phyloP scores from a whole-genome alignment of 192 early-diverging fungal genomes.

The Thamnidium elegans region DNA sequence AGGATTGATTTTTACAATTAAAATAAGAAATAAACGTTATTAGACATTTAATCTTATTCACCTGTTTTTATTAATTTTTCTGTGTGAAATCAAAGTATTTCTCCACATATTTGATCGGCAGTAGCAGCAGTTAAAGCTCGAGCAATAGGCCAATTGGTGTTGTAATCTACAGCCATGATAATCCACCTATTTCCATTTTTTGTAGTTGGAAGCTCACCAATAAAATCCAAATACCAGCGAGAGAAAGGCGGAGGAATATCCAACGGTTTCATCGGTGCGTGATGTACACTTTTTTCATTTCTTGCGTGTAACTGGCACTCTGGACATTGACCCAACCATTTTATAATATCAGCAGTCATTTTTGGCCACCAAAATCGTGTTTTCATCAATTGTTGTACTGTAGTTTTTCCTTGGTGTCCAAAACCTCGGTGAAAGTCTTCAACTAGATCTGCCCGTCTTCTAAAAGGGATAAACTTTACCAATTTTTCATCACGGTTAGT shows the following conservation, averaged over 20 bases:
- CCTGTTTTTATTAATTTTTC: no score
- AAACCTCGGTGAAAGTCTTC: constrained; percentile 9
- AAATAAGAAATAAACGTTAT: no score
- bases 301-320: background rate
- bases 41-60: no score
- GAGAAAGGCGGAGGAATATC: background rate
- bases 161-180: constrained; percentile 28
- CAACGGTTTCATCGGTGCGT: constrained; percentile 2
- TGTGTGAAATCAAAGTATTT: no score
- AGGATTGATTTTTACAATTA: no score
- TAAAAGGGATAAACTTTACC: background rate
- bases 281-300: background rate
- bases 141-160: constrained; percentile 33
- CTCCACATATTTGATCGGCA: constrained; percentile 23
- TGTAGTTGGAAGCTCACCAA: constrained; percentile 8
- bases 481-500: no score
- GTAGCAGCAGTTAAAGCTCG: constrained; percentile 18
- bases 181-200: constrained; percentile 19
- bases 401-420: background rate
- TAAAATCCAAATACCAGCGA: constrained; percentile 15
- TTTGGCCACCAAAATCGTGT: constrained; percentile 16
- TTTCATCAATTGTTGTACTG: background rate
- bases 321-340: constrained; percentile 7
- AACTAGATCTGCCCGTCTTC: background rate
- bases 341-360: constrained; percentile 1